A percentile compares a stretch with the other conserved stretches of the same genome.
Evolutionary conservation across 495 filamentous ascomycete species (phyloP).

Genomic region (Hypoxylon lienhwacheense): DNA sequence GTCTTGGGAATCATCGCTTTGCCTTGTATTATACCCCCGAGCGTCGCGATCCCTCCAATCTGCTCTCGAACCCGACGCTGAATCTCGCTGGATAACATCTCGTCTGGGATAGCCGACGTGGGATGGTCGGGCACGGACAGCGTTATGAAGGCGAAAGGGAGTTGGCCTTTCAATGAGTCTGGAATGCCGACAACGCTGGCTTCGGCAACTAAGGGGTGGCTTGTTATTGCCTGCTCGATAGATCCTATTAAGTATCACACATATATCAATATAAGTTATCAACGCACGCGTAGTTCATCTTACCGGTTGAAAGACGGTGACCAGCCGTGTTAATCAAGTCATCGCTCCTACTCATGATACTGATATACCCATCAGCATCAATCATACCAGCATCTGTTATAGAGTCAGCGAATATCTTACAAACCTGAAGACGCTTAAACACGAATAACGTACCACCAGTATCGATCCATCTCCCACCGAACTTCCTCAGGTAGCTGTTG

Average conservation of each 20-base stretch:
- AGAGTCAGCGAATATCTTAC: slow-evolving; percentile 10
- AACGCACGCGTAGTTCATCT: slow-evolving; percentile 15
- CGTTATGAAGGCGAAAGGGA: slow-evolving; percentile 87
- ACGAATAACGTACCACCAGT: slow-evolving; percentile 59
- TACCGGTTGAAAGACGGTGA: slow-evolving; percentile 87
- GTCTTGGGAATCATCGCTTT: slow-evolving; percentile 93
- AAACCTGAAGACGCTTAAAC: background rate
- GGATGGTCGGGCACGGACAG: slow-evolving; percentile 54
- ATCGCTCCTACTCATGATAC: slow-evolving; percentile 83
- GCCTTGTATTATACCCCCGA: slow-evolving; percentile 83
- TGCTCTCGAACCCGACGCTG: slow-evolving; percentile 72
- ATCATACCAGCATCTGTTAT: slow-evolving; percentile 74
- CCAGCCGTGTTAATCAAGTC: slow-evolving; percentile 96
- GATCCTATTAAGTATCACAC: slow-evolving; percentile 57
- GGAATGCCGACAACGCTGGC: slow-evolving; percentile 84
- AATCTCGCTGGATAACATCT: slow-evolving; percentile 54
- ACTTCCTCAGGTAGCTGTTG: slow-evolving; percentile 75
- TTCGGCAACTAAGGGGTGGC: slow-evolving; percentile 75
- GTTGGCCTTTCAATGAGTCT: slow-evolving; percentile 80
- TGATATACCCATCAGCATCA: slow-evolving; percentile 79
- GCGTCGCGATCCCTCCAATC: slow-evolving; percentile 81
- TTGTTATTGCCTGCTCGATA: slow-evolving; percentile 88
- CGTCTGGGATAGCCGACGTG: slow-evolving; percentile 47
- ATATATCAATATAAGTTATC: slow-evolving; percentile 2
- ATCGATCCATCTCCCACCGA: slow-evolving; percentile 78